Percentiles rank a stretch among this genome's conserved stretches.
Evolutionary conservation across 805 yeast species (phyloP).

Genomic region (Metschnikowia amazonensis): DNA sequence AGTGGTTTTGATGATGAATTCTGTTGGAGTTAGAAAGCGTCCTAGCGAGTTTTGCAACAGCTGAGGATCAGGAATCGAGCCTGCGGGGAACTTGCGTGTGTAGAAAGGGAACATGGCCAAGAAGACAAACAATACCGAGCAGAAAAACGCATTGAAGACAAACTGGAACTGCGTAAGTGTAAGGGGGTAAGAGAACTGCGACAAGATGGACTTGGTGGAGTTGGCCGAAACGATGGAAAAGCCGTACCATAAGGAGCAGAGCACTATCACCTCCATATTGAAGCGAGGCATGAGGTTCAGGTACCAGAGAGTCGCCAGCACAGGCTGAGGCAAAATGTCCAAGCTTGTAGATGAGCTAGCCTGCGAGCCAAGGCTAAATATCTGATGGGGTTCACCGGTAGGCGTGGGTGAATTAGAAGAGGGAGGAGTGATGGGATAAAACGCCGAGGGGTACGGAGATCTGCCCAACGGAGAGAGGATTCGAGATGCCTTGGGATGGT

Average conservation of each 20-base stretch:
- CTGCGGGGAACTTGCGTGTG: constrained; percentile 19
- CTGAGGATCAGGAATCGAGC: constrained; percentile 19
- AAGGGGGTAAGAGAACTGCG: constrained; percentile 72
- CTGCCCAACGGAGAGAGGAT: constrained; percentile 19
- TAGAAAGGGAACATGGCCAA: constrained; percentile 28
- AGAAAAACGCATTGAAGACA: constrained; percentile 60
- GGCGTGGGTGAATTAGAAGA: constrained; percentile 32
- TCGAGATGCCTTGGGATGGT: constrained; percentile 21
- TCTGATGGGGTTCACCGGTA: constrained; percentile 19
- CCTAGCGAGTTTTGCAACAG: constrained; percentile 23
- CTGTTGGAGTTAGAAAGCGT: constrained; percentile 53
- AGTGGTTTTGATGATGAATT: constrained; percentile 55
- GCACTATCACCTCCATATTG: constrained; percentile 17
- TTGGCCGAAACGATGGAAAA: constrained; percentile 78
- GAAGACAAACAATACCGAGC: constrained; percentile 41
- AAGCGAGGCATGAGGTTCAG: constrained; percentile 11
- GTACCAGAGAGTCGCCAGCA: constrained; percentile 5
- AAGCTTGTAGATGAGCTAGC: constrained; percentile 14
- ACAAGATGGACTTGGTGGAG: constrained; percentile 72
- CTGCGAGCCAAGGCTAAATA: constrained; percentile 11
- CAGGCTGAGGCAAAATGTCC: constrained; percentile 9
- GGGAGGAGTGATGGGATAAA: constrained; percentile 31
- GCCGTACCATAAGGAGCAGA: constrained; percentile 78
- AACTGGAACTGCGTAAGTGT: constrained; percentile 88
- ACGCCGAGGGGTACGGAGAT: constrained; percentile 19